phyloP scores from a whole-genome alignment of 192 early-diverging fungal genomes.

The Entomortierella beljakovae region DNA sequence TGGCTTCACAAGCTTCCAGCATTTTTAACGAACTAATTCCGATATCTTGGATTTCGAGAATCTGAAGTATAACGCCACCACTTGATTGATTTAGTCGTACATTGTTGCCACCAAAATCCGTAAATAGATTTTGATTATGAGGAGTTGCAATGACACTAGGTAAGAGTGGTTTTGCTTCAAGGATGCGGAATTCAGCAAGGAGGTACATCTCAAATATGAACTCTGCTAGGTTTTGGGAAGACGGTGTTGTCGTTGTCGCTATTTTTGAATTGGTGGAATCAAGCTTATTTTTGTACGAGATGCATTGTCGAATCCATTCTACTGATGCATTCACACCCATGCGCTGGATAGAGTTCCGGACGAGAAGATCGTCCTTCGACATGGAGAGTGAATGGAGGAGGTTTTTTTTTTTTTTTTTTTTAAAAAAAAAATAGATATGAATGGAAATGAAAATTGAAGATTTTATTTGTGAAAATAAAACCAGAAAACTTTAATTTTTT shows the following conservation, averaged over 20 bases:
- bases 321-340: slow-evolving; percentile 43
- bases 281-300: slow-evolving; percentile 16
- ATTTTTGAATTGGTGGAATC: background rate
- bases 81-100: background rate
- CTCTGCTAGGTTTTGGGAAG: slow-evolving; percentile 8
- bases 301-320: slow-evolving; percentile 51
- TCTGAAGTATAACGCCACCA: slow-evolving; percentile 42
- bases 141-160: slow-evolving; percentile 27
- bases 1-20: slow-evolving; percentile 28
- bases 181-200: slow-evolving; percentile 38
- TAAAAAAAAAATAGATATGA: background rate
- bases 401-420: no score
- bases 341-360: slow-evolving; percentile 32
- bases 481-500: slow-evolving; percentile 2
- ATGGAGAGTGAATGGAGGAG: slow-evolving; percentile 5
- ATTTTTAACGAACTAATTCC: slow-evolving; percentile 29
- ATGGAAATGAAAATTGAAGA: background rate
- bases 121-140: slow-evolving; percentile 31
- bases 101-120: background rate
- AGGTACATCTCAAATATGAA: slow-evolving; percentile 49
- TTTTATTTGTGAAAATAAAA: background rate
- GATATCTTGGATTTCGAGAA: slow-evolving; percentile 36
- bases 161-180: slow-evolving; percentile 28
- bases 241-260: background rate
- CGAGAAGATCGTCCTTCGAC: slow-evolving; percentile 40